Conservation (phyloP, 1,139 yeast species). For the Lodderomyces metapsilosis region DNA sequence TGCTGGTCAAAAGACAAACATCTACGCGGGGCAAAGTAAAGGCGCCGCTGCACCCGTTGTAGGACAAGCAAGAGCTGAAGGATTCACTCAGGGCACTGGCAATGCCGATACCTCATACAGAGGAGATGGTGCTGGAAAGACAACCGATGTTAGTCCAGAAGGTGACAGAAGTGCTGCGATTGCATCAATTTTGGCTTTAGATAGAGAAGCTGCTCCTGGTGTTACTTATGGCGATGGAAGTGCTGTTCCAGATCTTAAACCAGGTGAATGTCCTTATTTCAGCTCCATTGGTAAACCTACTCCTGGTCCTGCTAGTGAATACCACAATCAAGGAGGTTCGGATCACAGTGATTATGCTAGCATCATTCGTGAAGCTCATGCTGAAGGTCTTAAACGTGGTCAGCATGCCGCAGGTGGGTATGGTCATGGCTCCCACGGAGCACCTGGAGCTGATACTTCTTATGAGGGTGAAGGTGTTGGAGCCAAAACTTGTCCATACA, state of each 20-base stretch:
- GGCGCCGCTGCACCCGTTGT: slow-evolving; percentile 8
- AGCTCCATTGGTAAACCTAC: slow-evolving; percentile 1
- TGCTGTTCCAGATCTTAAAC: not conserved
- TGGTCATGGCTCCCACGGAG: slow-evolving; percentile 9
- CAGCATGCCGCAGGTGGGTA: slow-evolving; percentile 14
- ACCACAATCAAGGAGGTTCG: slow-evolving; percentile 3
- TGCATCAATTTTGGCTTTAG: slow-evolving; percentile 10
- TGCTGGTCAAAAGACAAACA: slow-evolving; percentile 3
- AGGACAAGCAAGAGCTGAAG: slow-evolving; percentile 16
- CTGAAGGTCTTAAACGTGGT: slow-evolving; percentile 3
- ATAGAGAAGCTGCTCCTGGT: slow-evolving; percentile 15
- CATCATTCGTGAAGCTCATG: slow-evolving; percentile 1
- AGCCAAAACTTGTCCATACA: slow-evolving; percentile 1
- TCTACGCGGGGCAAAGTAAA: slow-evolving; percentile 2
- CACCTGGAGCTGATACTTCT: not conserved
- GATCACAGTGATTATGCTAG: not conserved
- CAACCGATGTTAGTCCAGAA: slow-evolving; percentile 4
- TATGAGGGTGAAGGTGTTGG: slow-evolving; percentile 6
- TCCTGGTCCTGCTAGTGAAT: not conserved
- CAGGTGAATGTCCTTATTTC: not conserved
- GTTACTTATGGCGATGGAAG: slow-evolving; percentile 10
- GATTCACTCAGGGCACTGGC: slow-evolving; percentile 12
- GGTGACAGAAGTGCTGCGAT: not conserved
- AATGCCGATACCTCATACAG: slow-evolving; percentile 7
- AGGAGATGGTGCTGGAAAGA: slow-evolving; percentile 7